Evolutionary conservation across 2,329 filamentous ascomycete genomes (phyloP), one percentile per base, ranked within the genome.

Genomic region (Hymenoscyphus fructigenus): DNA sequence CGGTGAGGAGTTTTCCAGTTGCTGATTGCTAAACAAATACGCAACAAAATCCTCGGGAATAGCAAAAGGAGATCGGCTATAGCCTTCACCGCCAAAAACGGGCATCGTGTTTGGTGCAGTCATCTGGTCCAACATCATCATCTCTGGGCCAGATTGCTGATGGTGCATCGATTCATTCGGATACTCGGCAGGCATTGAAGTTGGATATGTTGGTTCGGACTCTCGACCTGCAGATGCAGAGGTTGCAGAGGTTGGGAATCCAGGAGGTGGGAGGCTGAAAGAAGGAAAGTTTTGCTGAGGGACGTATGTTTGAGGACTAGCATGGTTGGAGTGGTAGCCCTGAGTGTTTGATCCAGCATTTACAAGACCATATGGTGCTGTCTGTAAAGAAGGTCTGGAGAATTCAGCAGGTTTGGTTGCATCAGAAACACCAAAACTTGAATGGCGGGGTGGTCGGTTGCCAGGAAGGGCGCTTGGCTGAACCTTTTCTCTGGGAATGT

Each of bases 41-140:
- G 90, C 88, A 69, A 93, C 89, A 73, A 95, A 95, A 73, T 96
- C 92, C 74, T 96, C 92, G 0, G 91, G 90, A 80, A 96, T 91
- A 9, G 90, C 83, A 74, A 94, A 94, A 0, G 94, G 93, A 2
- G 93, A 96, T 64, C 94, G 91, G 71, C 91, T 93, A 66, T 92
- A 88, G 20, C 87, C 89, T 71, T 96, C 92, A 29, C 85, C 88
- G 17, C 92, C 92, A 77, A 97, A 97, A 29, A 97, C 89, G 0
- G 94, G 92, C 71, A 96, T 91, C 4, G 91, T 88, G 64, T 87
- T 88, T 17, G 83, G 82, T 73, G 84, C 83, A 55, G 84, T 78
- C 83, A 89, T 88, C 66, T 88, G 84, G 69, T 88, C 85, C 20
- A 88, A 73, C 62, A 86, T 77, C 78, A 87, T 83, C 81, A 88